Base-by-base conservation (phyloP, 1,139 yeast genomes). In the Sugiyamaella xylanicola region DNA sequence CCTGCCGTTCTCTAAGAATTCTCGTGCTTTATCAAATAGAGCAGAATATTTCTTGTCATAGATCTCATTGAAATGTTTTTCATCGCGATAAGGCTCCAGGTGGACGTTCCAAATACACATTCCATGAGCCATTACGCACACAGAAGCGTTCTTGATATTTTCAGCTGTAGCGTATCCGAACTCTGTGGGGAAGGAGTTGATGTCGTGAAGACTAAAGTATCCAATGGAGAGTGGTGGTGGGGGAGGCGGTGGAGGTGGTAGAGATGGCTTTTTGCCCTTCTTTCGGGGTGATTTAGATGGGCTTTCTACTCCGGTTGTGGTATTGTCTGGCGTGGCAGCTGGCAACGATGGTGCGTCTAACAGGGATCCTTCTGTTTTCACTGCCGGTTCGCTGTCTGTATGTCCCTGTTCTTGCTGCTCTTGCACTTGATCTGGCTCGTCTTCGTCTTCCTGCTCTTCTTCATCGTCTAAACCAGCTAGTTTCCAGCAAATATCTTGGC, bases 401-500 rank as follows among this genome's bases (percentile, higher is more conserved):
- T 15, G 15, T 32, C 15, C 5, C 15, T 32, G 13, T 32, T 32
- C 13, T 15, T 32, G 29, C 8, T 25, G 17, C 1, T 56, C 59
- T 5, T 50, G 45, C 9, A 48, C 55, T 13, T 40, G 54, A 15
- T 46, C 52, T n/a, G 47, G 46, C 20, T 45, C 56, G 2, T 29
- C 54, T 15, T 55, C 56, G 2, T 59, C 61, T 4, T 53, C 59
- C 13, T 54, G 59, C 3, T 32, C 54, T 2, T 49, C 61, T 9
- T 59, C 56, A 3, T 52, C 63, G 56, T 81, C 83, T 61, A 82
- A 79, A 0, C 89, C 88, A 0, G 89, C 87, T 61, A 87, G 76
- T 63, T 85, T 86, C 92, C 93, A 88, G 63, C 95, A 85, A 25
- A 89, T 86, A 69, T 88, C 96, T 66, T 89, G 96, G 4, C 89